These are phyloP conservation scores for Phytophthora cryptogea DNA, from an alignment of 352 stramenopile genomes.

Conservation along the genomic window DNA sequence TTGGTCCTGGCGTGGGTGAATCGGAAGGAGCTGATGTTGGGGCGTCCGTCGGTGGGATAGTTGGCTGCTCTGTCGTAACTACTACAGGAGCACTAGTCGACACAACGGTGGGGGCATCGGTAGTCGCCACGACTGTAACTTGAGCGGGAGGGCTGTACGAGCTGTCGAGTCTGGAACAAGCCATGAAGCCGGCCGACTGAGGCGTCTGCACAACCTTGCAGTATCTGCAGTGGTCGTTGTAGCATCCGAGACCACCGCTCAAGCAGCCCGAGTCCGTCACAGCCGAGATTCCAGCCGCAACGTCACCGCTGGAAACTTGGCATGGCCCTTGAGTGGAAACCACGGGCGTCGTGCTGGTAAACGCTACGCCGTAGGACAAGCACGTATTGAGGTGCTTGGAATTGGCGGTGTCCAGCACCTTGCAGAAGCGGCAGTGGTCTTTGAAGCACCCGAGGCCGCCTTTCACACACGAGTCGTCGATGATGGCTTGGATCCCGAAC, in stretches of 20 bases:
- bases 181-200: slow-evolving; percentile 31
- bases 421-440: slow-evolving; percentile 44
- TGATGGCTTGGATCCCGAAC: slow-evolving; percentile 35
- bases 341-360: slow-evolving; percentile 16
- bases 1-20: neutral
- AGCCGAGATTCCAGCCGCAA: slow-evolving; percentile 30
- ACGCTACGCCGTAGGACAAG: slow-evolving; percentile 19
- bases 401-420: slow-evolving; percentile 36
- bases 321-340: slow-evolving; percentile 7
- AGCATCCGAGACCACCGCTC: slow-evolving; percentile 42
- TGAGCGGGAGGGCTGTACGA: slow-evolving; percentile 12
- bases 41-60: neutral
- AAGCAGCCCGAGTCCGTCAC: slow-evolving; percentile 33
- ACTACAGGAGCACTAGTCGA: neutral
- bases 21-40: neutral
- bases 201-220: slow-evolving; percentile 37
- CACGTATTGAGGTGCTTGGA: slow-evolving; percentile 39
- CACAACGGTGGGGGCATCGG: neutral
- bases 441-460: slow-evolving; percentile 47
- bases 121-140: neutral
- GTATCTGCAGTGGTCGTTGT: slow-evolving; percentile 40
- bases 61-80: neutral
- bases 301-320: slow-evolving; percentile 25
- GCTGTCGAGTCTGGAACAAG: slow-evolving; percentile 19
- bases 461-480: slow-evolving; percentile 29